Base-by-base conservation (phyloP, 331 rosid genomes). In the Arachis monticola region DNA sequence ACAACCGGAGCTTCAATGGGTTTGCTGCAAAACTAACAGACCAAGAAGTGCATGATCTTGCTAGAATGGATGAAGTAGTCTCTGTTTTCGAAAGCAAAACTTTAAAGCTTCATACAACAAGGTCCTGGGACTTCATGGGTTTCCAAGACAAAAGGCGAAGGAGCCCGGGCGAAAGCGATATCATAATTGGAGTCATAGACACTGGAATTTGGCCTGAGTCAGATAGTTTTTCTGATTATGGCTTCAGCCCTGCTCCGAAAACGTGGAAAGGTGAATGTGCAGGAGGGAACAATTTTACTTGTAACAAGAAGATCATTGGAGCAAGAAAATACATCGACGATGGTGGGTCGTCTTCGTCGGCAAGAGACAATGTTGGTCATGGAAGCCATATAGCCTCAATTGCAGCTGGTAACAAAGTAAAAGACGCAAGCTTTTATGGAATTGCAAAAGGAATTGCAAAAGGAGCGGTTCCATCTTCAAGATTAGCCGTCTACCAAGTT, bases 61-160 rank as follows among this genome's bases (percentile, higher is more conserved):
- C 67, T 32, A 46, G 44, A 3, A 73, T 59, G 81, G n/a, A 77
- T 44, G 87, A 46, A 47, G 79, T 85, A 1, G 68, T 83, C 0
- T 81, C 88, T 0, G 64, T 88, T 32, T 82, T 84, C 44, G 80
- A 78, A 5, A 77, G 83, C 13, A 63, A 17, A 73, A 65, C 22
- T 0, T 56, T 73, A 7, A 71, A 72, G 5, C 63, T 51, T 41
- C 86, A 82, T 17, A 86, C 90, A 2, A 88, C 87, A 72, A 84
- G 90, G 51, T 84, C 88, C 0, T 88, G 85, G 90, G 86, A 88
- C 12, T 86, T 88, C 38, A 48, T 88, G 57, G 86, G 90, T 0
- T 57, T 82, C 10, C 5, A 2, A 0, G 50, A 77, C 10, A 48
- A 70, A 74, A 10, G 70, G 3, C 27, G 5, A 8, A 14, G 46